phyloP scores from a whole-genome alignment of 768 basidiomycete species.

The Goffeauzyma gilvescens region DNA sequence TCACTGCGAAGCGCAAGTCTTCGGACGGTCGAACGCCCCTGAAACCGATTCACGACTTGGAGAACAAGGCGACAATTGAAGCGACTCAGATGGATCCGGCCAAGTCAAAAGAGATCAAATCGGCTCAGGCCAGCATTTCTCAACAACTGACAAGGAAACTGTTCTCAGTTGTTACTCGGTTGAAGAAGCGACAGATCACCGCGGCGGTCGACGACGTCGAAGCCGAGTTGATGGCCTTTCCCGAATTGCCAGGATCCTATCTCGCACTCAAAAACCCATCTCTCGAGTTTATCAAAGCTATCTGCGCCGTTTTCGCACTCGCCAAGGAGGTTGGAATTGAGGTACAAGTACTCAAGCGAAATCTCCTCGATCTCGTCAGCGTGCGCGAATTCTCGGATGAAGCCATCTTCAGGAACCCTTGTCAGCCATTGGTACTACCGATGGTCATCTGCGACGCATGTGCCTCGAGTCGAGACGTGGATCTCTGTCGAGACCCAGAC shows the following conservation, averaged over 20 bases:
- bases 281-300: constrained; percentile 74
- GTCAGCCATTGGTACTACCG: constrained; percentile 55
- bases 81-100: constrained; percentile 40
- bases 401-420: constrained; percentile 76
- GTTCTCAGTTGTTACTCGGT: constrained; percentile 46
- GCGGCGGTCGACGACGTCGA: constrained; percentile 37
- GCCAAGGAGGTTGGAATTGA: constrained; percentile 68
- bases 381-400: constrained; percentile 71
- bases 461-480: constrained; percentile 70
- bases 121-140: constrained; percentile 54
- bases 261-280: constrained; percentile 57
- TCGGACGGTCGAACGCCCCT: constrained; percentile 53
- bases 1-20: constrained; percentile 44
- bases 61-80: constrained; percentile 19
- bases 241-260: constrained; percentile 68
- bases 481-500: constrained; percentile 82
- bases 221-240: constrained; percentile 48
- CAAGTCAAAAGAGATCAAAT: constrained; percentile 51
- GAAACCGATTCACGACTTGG: constrained; percentile 45
- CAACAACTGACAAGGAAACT: constrained; percentile 63
- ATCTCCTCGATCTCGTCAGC: constrained; percentile 66
- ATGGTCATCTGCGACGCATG: constrained; percentile 79
- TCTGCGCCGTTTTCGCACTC: constrained; percentile 61
- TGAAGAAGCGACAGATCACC: constrained; percentile 41
- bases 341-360: constrained; percentile 71